Percentiles rank a stretch among this genome's conserved stretches.
These are phyloP conservation scores for Tetracladium maxilliforme DNA, from an alignment of 2,329 filamentous ascomycete genomes.

Conservation along the genomic window DNA sequence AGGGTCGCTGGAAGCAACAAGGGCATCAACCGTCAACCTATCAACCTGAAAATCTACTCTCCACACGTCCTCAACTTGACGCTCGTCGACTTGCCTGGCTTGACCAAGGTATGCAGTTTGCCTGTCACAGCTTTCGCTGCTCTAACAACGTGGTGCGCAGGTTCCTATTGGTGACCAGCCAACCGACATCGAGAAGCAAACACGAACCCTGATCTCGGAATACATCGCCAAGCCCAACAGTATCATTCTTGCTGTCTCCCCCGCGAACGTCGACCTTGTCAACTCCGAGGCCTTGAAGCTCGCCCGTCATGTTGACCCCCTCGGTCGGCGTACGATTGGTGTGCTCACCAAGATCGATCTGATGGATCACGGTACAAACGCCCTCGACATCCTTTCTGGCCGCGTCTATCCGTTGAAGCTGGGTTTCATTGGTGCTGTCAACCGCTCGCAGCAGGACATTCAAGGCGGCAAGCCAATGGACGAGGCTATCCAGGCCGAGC, in stretches of 20 bases:
- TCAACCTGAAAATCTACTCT: constrained; percentile 97
- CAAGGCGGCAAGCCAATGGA: constrained; percentile 89
- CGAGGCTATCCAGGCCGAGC: constrained; percentile 77
- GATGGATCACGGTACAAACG: constrained; percentile 98
- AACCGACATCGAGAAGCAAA: constrained; percentile 96
- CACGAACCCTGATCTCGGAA: constrained; percentile 86
- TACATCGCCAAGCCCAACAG: constrained; percentile 99
- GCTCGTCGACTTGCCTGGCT: constrained; percentile 83
- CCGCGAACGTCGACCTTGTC: constrained; percentile 94
- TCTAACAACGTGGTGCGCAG: constrained; percentile 20
- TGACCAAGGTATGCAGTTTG: constrained; percentile 81
- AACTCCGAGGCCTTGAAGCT: constrained; percentile 97
- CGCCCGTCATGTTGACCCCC: constrained; percentile 88
- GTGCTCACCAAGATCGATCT: constrained; percentile 94
- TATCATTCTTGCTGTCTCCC: constrained; percentile 90
- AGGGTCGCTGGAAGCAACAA: constrained; percentile 95
- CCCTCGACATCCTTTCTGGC: constrained; percentile 91
- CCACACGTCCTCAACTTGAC: constrained; percentile 94
- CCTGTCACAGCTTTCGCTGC: not conserved
- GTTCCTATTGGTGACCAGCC: constrained; percentile 97
- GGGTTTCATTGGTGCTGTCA: constrained; percentile 95
- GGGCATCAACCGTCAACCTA: constrained; percentile 92
- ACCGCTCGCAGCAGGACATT: constrained; percentile 96
- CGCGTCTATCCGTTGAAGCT: constrained; percentile 94
- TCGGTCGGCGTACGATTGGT: constrained; percentile 88